Conservation (phyloP, 495 filamentous ascomycete genomes). For the Penicillium silybi region DNA sequence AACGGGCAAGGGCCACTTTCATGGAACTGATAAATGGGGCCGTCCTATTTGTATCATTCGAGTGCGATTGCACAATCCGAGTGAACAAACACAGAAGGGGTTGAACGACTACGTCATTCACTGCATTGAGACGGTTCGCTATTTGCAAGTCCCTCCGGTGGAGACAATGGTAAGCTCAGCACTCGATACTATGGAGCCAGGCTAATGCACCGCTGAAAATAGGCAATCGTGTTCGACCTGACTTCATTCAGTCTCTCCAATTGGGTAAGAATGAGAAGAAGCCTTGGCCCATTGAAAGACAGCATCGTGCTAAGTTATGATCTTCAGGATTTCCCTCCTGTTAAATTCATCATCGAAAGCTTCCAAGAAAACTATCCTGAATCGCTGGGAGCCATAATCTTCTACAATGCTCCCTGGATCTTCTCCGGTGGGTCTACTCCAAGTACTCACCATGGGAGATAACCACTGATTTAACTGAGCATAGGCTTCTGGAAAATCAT, state of each 20-base stretch:
- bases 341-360: conserved; percentile 95
- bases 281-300: not conserved
- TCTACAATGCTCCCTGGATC: conserved; percentile 93
- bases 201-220: not conserved
- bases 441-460: not conserved
- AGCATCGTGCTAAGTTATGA: conserved; percentile 20
- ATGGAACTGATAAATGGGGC: conserved; percentile 75
- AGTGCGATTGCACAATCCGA: conserved; percentile 69
- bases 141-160: conserved; percentile 68
- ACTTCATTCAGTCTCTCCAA: conserved; percentile 84
- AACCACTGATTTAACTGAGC: not conserved
- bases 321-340: conserved; percentile 81
- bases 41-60: conserved; percentile 79
- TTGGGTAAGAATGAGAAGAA: conserved; percentile 56
- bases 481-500: conserved; percentile 80
- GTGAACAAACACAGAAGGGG: conserved; percentile 72
- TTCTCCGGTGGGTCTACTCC: conserved; percentile 61
- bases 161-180: conserved; percentile 68
- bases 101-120: conserved; percentile 85
- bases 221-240: conserved; percentile 91
- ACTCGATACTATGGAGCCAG: conserved; percentile 26
- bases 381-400: conserved; percentile 75
- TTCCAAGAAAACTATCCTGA: conserved; percentile 97
- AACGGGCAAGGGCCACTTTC: conserved; percentile 87
- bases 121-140: conserved; percentile 78